Base-by-base conservation (phyloP, 371 early-diverging fungal species). In the Enteropsectra breve region DNA sequence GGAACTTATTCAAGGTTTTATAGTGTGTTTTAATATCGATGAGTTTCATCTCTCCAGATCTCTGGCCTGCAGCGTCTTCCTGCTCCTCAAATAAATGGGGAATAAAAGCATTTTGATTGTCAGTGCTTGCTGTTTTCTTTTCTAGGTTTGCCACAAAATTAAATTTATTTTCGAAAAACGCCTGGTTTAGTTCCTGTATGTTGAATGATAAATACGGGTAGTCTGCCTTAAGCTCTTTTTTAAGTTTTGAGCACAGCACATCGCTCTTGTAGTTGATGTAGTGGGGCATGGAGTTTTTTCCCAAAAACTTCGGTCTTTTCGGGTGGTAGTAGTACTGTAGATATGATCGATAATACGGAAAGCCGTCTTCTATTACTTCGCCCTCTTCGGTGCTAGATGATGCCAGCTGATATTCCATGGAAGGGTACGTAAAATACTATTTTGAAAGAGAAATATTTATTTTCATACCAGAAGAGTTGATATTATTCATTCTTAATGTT, bases 371-470 rank as follows among this genome's bases (percentile, higher is more conserved):
- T 36, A 36, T 40, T 24, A 73, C 65, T 57, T 73, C 64, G 1
- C 73, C 73, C 33, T 68, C 69, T 48, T 73, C 73, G 26, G 37
- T 40, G 23, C 46, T 55, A 11, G 71, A 70, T 11, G 71, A 65
- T 8, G 60, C 53, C 0, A 65, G 33, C 24, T 63, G 38, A 28
- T 67, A 66, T 29, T 66, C 63, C 55, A 66, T 62, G 40, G 53
- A 38, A 36, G 63, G 69, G 63, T 21, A 40, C 1, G n/a, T n/a
- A n/a, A n/a, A n/a, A n/a, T n/a, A n/a, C 23, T 23, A 36, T 57
- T 61, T 5, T 5, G 47, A 61, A 48, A 18, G 30, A 53, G 53
- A 18, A 28, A 1, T n/a, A n/a, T n/a, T n/a, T n/a, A n/a, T n/a
- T n/a, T n/a, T 1, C 23, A 23, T 23, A 21, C 52, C 13, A 56